Percentiles rank a stretch among this genome's conserved stretches.
These are phyloP conservation scores for Emmonsiellopsis sp. DNA, from an alignment of 2,329 filamentous ascomycete genomes.

Conservation along the genomic window DNA sequence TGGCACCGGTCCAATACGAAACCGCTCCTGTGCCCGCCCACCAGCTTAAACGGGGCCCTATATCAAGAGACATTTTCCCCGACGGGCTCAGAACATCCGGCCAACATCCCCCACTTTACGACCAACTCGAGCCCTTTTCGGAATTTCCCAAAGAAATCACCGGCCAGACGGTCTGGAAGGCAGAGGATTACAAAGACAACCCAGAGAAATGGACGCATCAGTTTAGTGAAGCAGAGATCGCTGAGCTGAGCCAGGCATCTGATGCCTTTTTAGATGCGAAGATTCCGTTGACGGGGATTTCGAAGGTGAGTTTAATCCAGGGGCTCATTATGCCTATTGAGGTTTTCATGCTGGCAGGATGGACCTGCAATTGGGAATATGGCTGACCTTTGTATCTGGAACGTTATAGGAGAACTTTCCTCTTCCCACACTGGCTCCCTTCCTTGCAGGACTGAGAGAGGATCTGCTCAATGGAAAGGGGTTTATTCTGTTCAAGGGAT, in stretches of 20 bases:
- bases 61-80: constrained; percentile 42
- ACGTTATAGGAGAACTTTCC: constrained; percentile 46
- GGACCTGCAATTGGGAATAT: background rate
- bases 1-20: constrained; percentile 13
- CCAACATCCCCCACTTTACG: constrained; percentile 61
- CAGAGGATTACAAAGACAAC: constrained; percentile 52
- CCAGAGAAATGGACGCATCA: constrained; percentile 64
- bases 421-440: constrained; percentile 46
- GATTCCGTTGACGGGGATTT: constrained; percentile 62
- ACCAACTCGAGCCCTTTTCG: constrained; percentile 55
- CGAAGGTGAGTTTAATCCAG: constrained; percentile 35
- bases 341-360: background rate
- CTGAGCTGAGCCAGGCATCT: constrained; percentile 56
- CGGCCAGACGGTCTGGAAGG: constrained; percentile 64
- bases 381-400: background rate
- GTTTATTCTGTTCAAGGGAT: constrained; percentile 80
- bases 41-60: constrained; percentile 2
- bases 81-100: constrained; percentile 61
- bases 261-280: constrained; percentile 59
- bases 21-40: constrained; percentile 3
- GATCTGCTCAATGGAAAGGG: constrained; percentile 77
- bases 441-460: constrained; percentile 48
- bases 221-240: constrained; percentile 57
- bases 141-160: constrained; percentile 62
- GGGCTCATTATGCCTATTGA: background rate